Evolutionary conservation across 768 basidiomycete genomes (phyloP), one percentile per base, ranked within the genome.

Genomic region (Xanthoconium purpureum): DNA sequence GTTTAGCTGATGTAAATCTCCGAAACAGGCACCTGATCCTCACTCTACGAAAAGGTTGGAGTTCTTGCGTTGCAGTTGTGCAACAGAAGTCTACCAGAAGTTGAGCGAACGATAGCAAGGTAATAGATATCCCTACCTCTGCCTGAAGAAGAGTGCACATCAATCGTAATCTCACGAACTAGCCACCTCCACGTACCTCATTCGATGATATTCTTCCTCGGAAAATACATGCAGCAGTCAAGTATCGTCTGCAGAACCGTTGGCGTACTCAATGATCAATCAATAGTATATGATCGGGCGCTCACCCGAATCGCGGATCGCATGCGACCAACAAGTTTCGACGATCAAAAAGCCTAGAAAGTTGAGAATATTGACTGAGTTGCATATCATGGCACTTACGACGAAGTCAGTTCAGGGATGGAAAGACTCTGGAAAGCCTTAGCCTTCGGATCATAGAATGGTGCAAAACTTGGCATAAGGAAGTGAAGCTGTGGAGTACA

Each of bases 401-500:
- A 83, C 61, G 80, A 77, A 0, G 89, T 92, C 52, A 95, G 67
- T 59, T 94, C 91, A 0, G 84, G 64, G 5, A 90, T 77, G 7
- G 82, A 83, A 43, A 79, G 72, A 28, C 78, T 78, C 60, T 87
- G 78, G 74, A 82, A 94, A 3, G 81, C 73, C 47, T 75, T 76
- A 1, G 84, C 77, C 52, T 83, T 83, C 3, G 83, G 78, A 61
- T 92, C 83, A 59, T 81, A 84, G 63, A 98, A 84, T 1, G 97
- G 97, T 0, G 93, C 94, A 70, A 94, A 97, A 61, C 92, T 94
- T 47, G 93, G 92, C 78, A 93, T 90, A 64, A 99, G 82, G 83
- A 98, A 99, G 71, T 99, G 96, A 50, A 98, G 82, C 87, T 96
- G 71, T 66, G 66, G 48, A 29, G 37, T 12, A 46, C 15, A 29